These are phyloP conservation scores for Saccharomyces eubayanus DNA, from an alignment of 805 yeast species.

Conservation along the genomic window DNA sequence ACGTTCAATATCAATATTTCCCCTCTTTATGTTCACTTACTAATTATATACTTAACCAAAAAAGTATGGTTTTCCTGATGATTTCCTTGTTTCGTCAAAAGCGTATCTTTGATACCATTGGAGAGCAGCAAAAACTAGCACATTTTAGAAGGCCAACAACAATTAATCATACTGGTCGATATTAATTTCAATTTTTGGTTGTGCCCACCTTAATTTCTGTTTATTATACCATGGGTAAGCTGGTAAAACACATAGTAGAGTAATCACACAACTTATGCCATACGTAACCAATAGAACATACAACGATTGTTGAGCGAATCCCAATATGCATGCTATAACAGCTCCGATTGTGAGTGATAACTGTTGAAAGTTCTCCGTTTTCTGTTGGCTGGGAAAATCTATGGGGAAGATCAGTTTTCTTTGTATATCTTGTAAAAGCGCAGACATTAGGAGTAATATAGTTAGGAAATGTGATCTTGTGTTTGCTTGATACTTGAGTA, in stretches of 20 bases:
- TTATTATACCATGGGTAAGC: constrained; percentile 50
- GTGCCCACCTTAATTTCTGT: constrained; percentile 43
- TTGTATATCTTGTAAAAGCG: constrained; percentile 21
- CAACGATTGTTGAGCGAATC: constrained; percentile 42
- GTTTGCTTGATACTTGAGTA: neutral
- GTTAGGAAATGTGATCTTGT: neutral
- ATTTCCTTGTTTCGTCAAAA: neutral
- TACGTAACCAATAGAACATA: constrained; percentile 33
- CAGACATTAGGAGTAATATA: constrained; percentile 23
- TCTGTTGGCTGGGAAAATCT: constrained; percentile 28
- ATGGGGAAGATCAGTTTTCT: constrained; percentile 27
- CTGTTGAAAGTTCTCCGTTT: constrained; percentile 12
- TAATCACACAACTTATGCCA: constrained; percentile 29
- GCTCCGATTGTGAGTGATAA: constrained; percentile 17
- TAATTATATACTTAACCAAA: neutral
- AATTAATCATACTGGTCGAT: neutral
- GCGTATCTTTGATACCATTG: neutral
- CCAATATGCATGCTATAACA: constrained; percentile 38
- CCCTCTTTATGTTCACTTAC: neutral
- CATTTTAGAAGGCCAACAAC: neutral
- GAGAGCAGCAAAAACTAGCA: neutral
- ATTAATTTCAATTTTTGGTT: constrained; percentile 12
- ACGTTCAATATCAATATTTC: neutral
- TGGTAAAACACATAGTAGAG: constrained; percentile 41
- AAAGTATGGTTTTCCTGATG: too few relatives aligned